Conservation (phyloP, 2,329 filamentous ascomycete genomes). For the Fusarium irregulare region DNA sequence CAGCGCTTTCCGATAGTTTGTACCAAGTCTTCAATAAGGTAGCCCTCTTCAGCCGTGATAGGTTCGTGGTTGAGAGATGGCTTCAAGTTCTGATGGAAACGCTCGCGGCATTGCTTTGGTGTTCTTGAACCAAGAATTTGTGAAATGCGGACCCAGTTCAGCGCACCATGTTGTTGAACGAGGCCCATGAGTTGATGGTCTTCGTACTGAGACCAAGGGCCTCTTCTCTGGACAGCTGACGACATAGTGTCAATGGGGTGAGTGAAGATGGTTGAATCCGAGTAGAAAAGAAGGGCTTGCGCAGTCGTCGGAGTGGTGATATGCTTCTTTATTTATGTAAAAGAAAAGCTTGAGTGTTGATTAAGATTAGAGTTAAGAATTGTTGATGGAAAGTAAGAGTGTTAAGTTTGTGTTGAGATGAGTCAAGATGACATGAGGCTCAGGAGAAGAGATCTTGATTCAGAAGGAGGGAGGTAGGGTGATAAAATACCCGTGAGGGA, state of each 20-base stretch:
- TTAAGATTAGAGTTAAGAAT: conserved; percentile 2
- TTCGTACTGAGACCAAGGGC: conserved; percentile 85
- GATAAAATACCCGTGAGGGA: conserved; percentile 42
- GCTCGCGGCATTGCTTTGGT: conserved; percentile 94
- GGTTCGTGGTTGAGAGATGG: conserved; percentile 78
- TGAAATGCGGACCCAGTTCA: conserved; percentile 93
- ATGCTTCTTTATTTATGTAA: background rate
- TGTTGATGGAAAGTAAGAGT: background rate
- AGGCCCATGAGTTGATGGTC: conserved; percentile 77
- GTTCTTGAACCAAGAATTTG: conserved; percentile 79
- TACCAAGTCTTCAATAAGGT: conserved; percentile 81
- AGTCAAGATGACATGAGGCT: conserved; percentile 16
- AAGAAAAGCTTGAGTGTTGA: background rate
- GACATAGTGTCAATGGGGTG: conserved; percentile 24
- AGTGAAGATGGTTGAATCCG: background rate
- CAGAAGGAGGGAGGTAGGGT: conserved; percentile 43
- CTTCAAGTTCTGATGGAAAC: conserved; percentile 94
- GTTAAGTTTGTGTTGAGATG: background rate
- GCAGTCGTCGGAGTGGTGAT: background rate
- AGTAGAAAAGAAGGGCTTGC: background rate
- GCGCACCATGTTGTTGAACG: conserved; percentile 76
- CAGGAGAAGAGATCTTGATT: conserved; percentile 14
- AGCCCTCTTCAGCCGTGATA: conserved; percentile 76
- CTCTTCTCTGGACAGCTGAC: conserved; percentile 60
- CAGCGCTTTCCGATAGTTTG: conserved; percentile 84